Evolutionary conservation across 331 rosid species (phyloP).

Genomic region (Spiraea crenata): DNA sequence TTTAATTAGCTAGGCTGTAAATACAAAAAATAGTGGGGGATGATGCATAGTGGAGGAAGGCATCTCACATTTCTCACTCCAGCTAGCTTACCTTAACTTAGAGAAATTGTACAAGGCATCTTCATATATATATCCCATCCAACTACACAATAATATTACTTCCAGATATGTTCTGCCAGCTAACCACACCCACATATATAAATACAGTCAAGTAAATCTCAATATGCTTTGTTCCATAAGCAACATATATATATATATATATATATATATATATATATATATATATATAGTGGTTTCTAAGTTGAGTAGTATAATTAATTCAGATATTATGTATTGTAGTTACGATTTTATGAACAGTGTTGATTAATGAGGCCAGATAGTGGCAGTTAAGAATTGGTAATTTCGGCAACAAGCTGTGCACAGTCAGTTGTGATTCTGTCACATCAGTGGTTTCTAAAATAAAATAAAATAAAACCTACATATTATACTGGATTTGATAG

Average conservation of each 20-base stretch:
- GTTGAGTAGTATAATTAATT: too few species aligned
- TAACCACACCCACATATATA: slow-evolving; percentile 22
- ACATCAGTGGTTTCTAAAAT: not conserved
- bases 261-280: too few species aligned
- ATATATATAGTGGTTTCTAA: too few species aligned
- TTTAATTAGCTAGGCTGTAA: slow-evolving; percentile 19
- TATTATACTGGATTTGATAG: not conserved
- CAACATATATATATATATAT: too few species aligned
- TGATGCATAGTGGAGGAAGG: slow-evolving; percentile 41
- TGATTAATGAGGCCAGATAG: not conserved
- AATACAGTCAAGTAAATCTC: not conserved
- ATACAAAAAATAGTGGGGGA: slow-evolving; percentile 37
- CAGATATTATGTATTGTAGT: too few species aligned
- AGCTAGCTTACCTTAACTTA: slow-evolving; percentile 28
- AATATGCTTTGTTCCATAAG: too few species aligned
- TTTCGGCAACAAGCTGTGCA: not conserved
- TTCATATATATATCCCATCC: slow-evolving; percentile 38
- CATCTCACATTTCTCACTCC: slow-evolving; percentile 30
- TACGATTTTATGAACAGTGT: not conserved
- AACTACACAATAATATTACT: slow-evolving; percentile 2
- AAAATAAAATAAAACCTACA: not conserved
- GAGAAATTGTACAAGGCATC: slow-evolving; percentile 42
- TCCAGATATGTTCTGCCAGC: slow-evolving; percentile 33
- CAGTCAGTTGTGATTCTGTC: not conserved
- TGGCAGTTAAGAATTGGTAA: slow-evolving; percentile 1